Evolutionary conservation across 371 early-diverging fungal species (phyloP).

Genomic region (Mortierella sp.): DNA sequence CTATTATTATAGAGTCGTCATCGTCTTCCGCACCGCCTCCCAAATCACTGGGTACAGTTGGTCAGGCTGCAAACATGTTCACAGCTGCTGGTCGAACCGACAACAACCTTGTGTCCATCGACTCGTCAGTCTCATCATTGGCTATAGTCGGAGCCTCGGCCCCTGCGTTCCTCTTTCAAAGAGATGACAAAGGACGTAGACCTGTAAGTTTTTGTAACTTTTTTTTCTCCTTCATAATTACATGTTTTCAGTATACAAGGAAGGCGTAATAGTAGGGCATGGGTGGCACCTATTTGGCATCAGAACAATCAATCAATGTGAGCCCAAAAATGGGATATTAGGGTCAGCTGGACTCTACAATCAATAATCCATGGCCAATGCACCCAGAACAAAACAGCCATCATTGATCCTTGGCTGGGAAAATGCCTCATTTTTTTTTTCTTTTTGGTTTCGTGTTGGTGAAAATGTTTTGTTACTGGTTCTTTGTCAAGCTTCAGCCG

Average conservation of each 20-base stretch:
- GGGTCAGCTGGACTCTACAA: constrained; percentile 29
- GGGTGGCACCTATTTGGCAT: background rate
- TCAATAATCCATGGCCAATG: background rate
- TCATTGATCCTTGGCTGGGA: background rate
- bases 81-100: constrained; percentile 14
- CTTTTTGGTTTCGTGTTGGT: background rate
- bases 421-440: background rate
- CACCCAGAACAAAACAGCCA: background rate
- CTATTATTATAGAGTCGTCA: background rate
- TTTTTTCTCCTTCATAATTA: background rate
- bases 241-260: background rate
- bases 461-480: no score
- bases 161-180: constrained; percentile 49
- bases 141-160: constrained; percentile 42
- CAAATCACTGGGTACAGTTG: constrained; percentile 15
- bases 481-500: no score
- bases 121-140: constrained; percentile 44
- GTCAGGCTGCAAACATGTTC: constrained; percentile 36
- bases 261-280: background rate
- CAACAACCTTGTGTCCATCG: constrained; percentile 32
- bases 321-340: constrained; percentile 17
- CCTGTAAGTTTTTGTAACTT: constrained; percentile 39
- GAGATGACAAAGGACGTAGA: constrained; percentile 53
- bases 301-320: background rate
- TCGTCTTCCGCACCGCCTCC: background rate